Base-by-base conservation (phyloP, 2,329 filamentous ascomycete species). In the Truncatella angustata region DNA sequence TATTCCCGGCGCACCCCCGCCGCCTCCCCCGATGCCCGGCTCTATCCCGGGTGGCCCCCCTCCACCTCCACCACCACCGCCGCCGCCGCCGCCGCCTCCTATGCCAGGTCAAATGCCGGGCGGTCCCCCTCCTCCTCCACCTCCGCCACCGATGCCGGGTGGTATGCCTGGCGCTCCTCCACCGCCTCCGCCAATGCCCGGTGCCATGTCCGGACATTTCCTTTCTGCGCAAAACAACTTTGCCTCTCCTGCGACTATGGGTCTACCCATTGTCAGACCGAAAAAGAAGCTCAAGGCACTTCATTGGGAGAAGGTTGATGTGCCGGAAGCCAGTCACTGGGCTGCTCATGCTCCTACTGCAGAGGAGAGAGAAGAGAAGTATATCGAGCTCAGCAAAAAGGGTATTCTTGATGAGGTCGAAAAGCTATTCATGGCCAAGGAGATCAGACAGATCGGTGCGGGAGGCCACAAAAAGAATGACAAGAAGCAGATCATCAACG, bases 231-330 rank as follows among this genome's bases (percentile, higher is more conserved):
- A 83, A 58, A 77, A 80, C 28, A 76, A 77, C 52, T 80, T 82
- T 55, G 72, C 75, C 18, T 67, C 79, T 4, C 66, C 79, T 12
- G 73, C 84, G 20, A 81, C 83, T 6, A 77, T 90, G 60, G 84
- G 87, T 39, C 73, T 96, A 62, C 87, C 90, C 32, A 88, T 91
- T 55, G 90, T 91, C 49, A 80, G 93, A 61, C 91, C 94, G 20
- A 97, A 97, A 82, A 97, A 96, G 85, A 99, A 97, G 79, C 90
- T 99, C 71, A 99, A 99, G 84, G 93, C 93, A 54, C 80, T 99
- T 60, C 94, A 99, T 75, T 97, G 94, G 93, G 94, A 99, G 73
- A 97, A 97, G 77, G 91, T 99, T 50, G 94, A 99, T 71, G 83
- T 89, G 49, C 90, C 91, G 20, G 85, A 94, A 67, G 88, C 91